Conservation (phyloP, 306 rosid genomes). For the Quercus berberidifolia region DNA sequence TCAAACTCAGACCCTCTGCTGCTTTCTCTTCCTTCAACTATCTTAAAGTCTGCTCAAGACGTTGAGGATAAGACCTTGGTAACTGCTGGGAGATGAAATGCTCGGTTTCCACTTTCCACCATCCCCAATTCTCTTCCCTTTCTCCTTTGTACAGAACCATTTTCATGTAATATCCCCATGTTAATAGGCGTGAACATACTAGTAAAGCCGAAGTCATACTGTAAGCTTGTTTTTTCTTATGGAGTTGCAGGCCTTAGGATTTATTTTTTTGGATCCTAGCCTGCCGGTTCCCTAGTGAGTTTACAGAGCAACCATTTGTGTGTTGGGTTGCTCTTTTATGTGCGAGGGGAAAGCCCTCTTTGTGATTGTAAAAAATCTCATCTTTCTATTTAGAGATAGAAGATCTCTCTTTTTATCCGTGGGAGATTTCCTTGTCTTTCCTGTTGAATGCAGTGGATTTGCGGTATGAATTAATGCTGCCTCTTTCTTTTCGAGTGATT, state of each 20-base stretch:
- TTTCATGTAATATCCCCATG: slow-evolving; percentile 9
- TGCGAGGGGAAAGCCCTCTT: background rate
- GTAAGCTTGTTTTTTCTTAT: slow-evolving; percentile 20
- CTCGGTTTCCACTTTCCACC: slow-evolving; percentile 14
- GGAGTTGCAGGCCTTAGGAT: slow-evolving; percentile 35
- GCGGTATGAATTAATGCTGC: background rate
- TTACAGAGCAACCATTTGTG: background rate
- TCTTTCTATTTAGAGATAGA: background rate
- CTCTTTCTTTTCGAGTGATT: background rate
- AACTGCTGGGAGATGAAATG: slow-evolving; percentile 47
- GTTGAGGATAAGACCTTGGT: slow-evolving; percentile 37
- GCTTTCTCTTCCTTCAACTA: slow-evolving; percentile 26
- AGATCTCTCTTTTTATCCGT: background rate
- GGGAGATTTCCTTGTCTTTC: background rate
- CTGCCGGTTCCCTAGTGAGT: slow-evolving; percentile 10
- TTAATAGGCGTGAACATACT: slow-evolving; percentile 15
- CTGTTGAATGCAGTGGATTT: background rate
- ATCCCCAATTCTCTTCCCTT: background rate
- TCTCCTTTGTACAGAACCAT: slow-evolving; percentile 40
- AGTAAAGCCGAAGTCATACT: slow-evolving; percentile 22
- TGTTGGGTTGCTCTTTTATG: background rate
- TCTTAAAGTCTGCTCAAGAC: slow-evolving; percentile 23
- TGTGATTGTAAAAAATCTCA: slow-evolving; percentile 2
- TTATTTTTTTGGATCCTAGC: slow-evolving; percentile 47
- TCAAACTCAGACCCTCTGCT: slow-evolving; percentile 14